phyloP scores from a whole-genome alignment of 768 basidiomycete genomes.

The Suillus hirtellus region DNA sequence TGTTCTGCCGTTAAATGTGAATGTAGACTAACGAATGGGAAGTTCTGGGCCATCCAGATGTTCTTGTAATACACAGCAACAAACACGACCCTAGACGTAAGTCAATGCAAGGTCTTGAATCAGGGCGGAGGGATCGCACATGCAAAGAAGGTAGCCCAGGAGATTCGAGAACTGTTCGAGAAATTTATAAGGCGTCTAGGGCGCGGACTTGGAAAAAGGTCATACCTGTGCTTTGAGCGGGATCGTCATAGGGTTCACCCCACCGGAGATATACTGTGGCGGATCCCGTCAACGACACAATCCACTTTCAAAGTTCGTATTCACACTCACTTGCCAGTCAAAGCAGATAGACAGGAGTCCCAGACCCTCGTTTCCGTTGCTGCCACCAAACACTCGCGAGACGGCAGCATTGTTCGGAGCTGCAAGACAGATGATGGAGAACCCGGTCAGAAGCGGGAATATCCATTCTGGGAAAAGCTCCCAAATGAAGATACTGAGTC shows the following conservation, averaged over 20 bases:
- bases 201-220: neutral
- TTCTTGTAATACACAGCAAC: slow-evolving; percentile 39
- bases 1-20: slow-evolving; percentile 9
- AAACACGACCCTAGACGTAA: slow-evolving; percentile 21
- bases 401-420: slow-evolving; percentile 49
- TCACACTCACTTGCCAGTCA: slow-evolving; percentile 43
- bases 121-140: slow-evolving; percentile 31
- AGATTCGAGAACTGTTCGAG: slow-evolving; percentile 41
- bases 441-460: slow-evolving; percentile 64
- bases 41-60: slow-evolving; percentile 53
- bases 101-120: slow-evolving; percentile 3
- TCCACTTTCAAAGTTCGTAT: slow-evolving; percentile 20
- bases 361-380: slow-evolving; percentile 66
- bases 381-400: slow-evolving; percentile 68
- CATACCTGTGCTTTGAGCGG: slow-evolving; percentile 46
- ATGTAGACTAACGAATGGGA: slow-evolving; percentile 45
- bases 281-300: neutral
- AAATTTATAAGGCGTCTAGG: neutral
- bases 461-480: slow-evolving; percentile 30
- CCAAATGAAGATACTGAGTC: slow-evolving; percentile 33
- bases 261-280: slow-evolving; percentile 28
- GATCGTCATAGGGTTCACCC: slow-evolving; percentile 48
- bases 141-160: slow-evolving; percentile 49
- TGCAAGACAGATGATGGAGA: slow-evolving; percentile 63
- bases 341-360: slow-evolving; percentile 62